Conservation (phyloP, 306 rosid species). For the Dicorynia guianensis region DNA sequence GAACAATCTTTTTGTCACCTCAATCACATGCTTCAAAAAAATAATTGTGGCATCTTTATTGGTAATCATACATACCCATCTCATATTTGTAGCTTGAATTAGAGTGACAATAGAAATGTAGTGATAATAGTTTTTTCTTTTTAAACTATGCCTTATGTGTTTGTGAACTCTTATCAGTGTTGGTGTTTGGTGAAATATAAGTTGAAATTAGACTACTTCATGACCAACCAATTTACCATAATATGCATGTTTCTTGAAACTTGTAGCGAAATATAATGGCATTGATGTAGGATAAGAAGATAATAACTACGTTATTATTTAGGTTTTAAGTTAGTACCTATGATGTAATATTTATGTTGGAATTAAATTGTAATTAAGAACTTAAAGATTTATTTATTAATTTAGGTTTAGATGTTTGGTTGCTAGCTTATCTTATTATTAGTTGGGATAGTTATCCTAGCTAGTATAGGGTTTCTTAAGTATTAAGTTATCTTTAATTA, state of each 20-base stretch:
- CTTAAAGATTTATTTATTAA: no score
- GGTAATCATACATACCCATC: conserved; percentile 57
- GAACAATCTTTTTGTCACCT: conserved; percentile 88
- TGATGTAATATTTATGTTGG: no score
- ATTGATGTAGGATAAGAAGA: no score
- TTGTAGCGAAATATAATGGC: conserved; percentile 24
- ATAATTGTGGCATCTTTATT: conserved; percentile 80
- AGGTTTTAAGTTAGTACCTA: no score
- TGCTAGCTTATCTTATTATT: no score
- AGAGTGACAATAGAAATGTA: conserved; percentile 18
- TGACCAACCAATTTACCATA: background rate
- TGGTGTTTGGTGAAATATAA: conserved; percentile 14
- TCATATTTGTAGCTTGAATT: conserved; percentile 1
- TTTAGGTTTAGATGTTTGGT: no score
- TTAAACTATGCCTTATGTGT: no score
- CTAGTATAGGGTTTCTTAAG: no score
- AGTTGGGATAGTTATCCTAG: no score
- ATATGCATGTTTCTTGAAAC: conserved; percentile 11
- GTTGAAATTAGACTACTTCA: conserved; percentile 13
- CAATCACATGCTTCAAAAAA: conserved; percentile 81
- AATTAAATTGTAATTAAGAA: no score
- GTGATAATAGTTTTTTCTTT: background rate
- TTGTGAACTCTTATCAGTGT: conserved; percentile 23
- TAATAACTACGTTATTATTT: no score
- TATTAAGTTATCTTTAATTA: no score